Conservation (phyloP, 2,329 filamentous ascomycete genomes). For the Biscogniauxia mediterranea region DNA sequence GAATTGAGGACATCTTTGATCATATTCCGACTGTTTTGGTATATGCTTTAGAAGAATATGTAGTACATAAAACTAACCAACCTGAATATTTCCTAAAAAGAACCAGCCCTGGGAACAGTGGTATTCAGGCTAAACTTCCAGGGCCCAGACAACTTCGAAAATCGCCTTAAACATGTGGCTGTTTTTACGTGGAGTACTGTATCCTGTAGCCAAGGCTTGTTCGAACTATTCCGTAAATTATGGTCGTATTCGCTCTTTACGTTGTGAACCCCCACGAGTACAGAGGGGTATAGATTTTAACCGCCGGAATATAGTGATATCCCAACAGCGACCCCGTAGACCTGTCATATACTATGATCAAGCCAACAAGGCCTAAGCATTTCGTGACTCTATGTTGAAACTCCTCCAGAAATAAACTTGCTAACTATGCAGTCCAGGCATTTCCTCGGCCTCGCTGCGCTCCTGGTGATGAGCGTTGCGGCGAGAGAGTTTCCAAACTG, state of each 20-base stretch:
- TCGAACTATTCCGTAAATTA: background rate
- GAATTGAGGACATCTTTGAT: too few species aligned
- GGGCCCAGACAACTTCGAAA: background rate
- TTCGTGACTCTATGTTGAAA: background rate
- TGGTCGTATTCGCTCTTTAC: background rate
- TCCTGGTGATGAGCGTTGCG: conserved; percentile 15
- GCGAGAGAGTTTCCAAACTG: conserved; percentile 31
- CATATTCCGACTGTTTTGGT: too few species aligned
- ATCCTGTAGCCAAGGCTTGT: background rate
- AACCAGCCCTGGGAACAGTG: background rate
- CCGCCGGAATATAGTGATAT: background rate
- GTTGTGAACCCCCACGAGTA: background rate
- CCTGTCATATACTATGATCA: background rate
- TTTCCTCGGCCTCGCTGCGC: conserved; percentile 4
- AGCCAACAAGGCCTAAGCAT: background rate
- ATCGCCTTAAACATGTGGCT: background rate
- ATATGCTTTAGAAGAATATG: too few species aligned
- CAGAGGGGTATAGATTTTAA: background rate
- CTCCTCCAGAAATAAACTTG: background rate
- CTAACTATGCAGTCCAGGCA: conserved; percentile 8
- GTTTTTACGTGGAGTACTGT: background rate
- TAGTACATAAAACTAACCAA: too few species aligned
- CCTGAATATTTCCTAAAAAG: background rate
- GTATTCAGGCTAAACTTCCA: background rate
- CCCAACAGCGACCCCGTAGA: background rate